These are phyloP conservation scores for Lentinula novae-zelandiae DNA, from an alignment of 1,284 basidiomycete genomes.

Conservation along the genomic window DNA sequence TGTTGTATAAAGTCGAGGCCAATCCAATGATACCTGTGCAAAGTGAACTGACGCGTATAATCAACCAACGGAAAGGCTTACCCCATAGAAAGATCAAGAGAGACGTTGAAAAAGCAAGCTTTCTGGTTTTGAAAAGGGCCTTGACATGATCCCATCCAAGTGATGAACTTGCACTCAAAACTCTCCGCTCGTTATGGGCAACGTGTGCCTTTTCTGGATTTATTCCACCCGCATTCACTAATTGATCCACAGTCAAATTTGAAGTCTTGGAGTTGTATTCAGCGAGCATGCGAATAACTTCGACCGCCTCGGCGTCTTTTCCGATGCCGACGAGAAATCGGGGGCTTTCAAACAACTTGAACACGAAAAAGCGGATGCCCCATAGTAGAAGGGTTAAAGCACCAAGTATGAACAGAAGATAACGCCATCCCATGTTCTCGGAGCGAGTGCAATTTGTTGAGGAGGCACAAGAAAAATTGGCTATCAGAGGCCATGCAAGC, in stretches of 20 bases:
- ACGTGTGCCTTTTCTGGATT: slow-evolving; percentile 15
- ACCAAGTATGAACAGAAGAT: slow-evolving; percentile 60
- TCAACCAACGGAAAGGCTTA: slow-evolving; percentile 17
- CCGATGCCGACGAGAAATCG: slow-evolving; percentile 74
- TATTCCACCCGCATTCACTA: slow-evolving; percentile 30
- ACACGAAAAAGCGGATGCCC: slow-evolving; percentile 67
- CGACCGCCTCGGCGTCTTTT: slow-evolving; percentile 67
- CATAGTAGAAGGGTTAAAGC: slow-evolving; percentile 63
- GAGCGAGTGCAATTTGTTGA: slow-evolving; percentile 35
- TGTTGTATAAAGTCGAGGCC: slow-evolving; percentile 66
- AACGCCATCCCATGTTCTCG: slow-evolving; percentile 72
- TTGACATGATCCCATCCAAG: slow-evolving; percentile 47
- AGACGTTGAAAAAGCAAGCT: slow-evolving; percentile 57
- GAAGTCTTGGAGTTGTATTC: slow-evolving; percentile 56
- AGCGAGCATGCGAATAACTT: slow-evolving; percentile 66
- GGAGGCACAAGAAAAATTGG: slow-evolving; percentile 54
- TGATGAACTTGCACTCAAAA: slow-evolving; percentile 36
- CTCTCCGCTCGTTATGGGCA: slow-evolving; percentile 24
- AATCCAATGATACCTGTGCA: slow-evolving; percentile 59
- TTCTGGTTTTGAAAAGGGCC: slow-evolving; percentile 57
- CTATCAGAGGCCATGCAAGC: slow-evolving; percentile 67
- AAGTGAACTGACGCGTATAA: background rate
- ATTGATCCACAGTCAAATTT: slow-evolving; percentile 45
- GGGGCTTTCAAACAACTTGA: slow-evolving; percentile 73
- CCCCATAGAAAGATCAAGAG: slow-evolving; percentile 59